Conservation (phyloP, 2,329 filamentous ascomycete genomes). For the Fusarium circinatum region DNA sequence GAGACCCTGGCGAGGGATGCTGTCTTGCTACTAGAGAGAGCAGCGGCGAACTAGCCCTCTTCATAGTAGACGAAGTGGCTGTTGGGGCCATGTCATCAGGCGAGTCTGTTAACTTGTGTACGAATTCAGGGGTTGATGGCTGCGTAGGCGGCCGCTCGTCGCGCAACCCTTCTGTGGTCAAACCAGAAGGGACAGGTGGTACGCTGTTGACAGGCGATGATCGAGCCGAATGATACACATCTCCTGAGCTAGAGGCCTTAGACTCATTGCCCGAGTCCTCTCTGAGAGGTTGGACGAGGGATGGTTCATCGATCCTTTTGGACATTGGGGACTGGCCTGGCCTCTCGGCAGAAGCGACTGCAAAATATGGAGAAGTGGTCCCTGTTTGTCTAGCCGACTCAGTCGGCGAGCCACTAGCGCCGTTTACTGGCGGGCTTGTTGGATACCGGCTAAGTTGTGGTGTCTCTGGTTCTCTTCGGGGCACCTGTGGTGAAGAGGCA, state of each 20-base stretch:
- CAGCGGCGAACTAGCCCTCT: conserved; percentile 19
- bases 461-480: conserved; percentile 18
- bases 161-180: conserved; percentile 8
- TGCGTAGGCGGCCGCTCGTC: background rate
- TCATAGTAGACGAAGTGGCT: conserved; percentile 19
- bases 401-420: background rate
- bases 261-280: conserved; percentile 33
- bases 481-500: conserved; percentile 28
- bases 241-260: conserved; percentile 30
- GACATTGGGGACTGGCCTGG: conserved; percentile 8
- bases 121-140: conserved; percentile 20
- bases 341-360: conserved; percentile 1
- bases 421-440: conserved; percentile 15
- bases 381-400: conserved; percentile 3
- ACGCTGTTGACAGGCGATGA: conserved; percentile 31
- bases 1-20: background rate
- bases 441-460: conserved; percentile 6
- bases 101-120: conserved; percentile 28
- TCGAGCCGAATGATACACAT: conserved; percentile 37
- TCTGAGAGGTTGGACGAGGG: conserved; percentile 30
- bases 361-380: conserved; percentile 25
- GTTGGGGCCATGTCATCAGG: background rate
- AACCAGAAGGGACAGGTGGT: conserved; percentile 18
- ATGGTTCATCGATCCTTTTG: conserved; percentile 20
- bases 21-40: conserved; percentile 3